phyloP scores from a whole-genome alignment of 2,329 filamentous ascomycete species.

The Aurifilum marmelostoma region DNA sequence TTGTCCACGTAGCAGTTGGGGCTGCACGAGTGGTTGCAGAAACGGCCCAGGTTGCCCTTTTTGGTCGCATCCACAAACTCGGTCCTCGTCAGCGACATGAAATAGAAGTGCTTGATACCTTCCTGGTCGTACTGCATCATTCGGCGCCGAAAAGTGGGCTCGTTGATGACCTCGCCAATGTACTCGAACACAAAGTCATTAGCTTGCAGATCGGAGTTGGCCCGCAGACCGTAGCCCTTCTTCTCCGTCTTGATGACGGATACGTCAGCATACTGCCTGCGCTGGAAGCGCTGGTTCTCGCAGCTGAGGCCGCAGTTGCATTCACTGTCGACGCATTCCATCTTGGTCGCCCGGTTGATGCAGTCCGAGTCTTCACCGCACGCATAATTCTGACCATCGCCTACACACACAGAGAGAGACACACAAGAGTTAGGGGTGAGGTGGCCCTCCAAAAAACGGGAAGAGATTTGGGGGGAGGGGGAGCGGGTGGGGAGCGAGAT shows the following conservation, averaged over 20 bases:
- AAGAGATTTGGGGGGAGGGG: conserved; percentile 22
- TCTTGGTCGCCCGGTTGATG: conserved; percentile 97
- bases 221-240: conserved; percentile 91
- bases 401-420: conserved; percentile 42
- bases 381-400: conserved; percentile 72
- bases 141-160: conserved; percentile 82
- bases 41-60: conserved; percentile 92
- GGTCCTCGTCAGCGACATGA: conserved; percentile 96
- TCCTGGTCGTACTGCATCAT: conserved; percentile 94
- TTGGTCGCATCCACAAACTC: conserved; percentile 98
- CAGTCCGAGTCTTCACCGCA: conserved; percentile 97
- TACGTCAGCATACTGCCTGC: conserved; percentile 85
- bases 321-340: conserved; percentile 84
- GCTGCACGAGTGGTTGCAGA: conserved; percentile 99
- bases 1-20: conserved; percentile 99
- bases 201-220: conserved; percentile 74
- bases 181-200: conserved; percentile 98
- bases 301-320: conserved; percentile 87
- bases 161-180: conserved; percentile 96
- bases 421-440: neutral
- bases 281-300: conserved; percentile 94
- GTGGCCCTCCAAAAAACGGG: neutral
- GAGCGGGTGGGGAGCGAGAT: conserved; percentile 22
- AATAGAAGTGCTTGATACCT: conserved; percentile 99
- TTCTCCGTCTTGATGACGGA: conserved; percentile 97